Percentiles rank a stretch among this genome's conserved stretches.
These are phyloP conservation scores for Ceratopteris richardii DNA, from an alignment of 75 land plant species.

Conservation along the genomic window DNA sequence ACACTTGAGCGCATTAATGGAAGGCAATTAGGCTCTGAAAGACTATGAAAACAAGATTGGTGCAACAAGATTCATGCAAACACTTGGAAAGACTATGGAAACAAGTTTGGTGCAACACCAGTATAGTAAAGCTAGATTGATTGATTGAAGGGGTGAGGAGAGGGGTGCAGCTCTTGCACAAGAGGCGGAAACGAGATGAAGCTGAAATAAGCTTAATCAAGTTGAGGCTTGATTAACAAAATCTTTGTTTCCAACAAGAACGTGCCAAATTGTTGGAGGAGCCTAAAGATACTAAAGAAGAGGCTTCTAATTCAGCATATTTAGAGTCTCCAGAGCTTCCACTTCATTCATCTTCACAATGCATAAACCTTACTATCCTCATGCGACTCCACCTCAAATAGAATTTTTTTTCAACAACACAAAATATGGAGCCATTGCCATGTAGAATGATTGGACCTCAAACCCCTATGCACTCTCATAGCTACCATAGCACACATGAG, in stretches of 20 bases:
- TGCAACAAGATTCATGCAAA: slow-evolving; percentile 52
- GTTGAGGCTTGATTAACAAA: slow-evolving; percentile 18
- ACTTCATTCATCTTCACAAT: slow-evolving; percentile 2
- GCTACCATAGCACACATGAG: too few relatives aligned
- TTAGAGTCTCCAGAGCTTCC: slow-evolving; percentile 14
- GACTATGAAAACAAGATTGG: too few relatives aligned
- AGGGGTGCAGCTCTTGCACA: slow-evolving; percentile 60
- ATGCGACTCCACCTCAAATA: neutral
- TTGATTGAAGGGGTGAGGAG: slow-evolving; percentile 80
- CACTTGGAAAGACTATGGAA: slow-evolving; percentile 54
- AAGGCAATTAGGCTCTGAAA: slow-evolving; percentile 67
- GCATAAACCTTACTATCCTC: neutral
- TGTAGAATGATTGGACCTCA: too few relatives aligned
- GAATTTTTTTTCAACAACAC: too few relatives aligned
- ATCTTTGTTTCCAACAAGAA: neutral
- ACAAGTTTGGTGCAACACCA: slow-evolving; percentile 62
- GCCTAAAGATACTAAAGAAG: neutral
- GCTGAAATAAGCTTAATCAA: slow-evolving; percentile 40
- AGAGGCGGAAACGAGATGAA: slow-evolving; percentile 62
- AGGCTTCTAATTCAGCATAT: neutral
- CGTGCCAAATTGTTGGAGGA: neutral
- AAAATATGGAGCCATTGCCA: too few relatives aligned
- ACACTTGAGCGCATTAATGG: slow-evolving; percentile 69
- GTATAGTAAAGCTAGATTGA: slow-evolving; percentile 60
- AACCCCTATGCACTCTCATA: neutral